Conservation (phyloP, 1,284 basidiomycete species). For the Pholiota adiposa region DNA sequence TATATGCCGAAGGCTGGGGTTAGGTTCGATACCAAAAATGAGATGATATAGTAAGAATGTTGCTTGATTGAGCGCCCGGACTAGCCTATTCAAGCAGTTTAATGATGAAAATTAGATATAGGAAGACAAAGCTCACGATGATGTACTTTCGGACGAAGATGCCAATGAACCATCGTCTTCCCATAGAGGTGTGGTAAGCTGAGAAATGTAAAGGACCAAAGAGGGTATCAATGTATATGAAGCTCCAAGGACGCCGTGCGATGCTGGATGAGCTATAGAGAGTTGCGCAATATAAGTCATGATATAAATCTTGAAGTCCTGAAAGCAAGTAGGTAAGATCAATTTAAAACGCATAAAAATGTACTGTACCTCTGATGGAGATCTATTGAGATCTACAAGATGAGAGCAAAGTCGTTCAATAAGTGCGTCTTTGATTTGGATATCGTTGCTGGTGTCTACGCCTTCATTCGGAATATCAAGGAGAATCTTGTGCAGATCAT, state of each 20-base stretch:
- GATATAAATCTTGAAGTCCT: conserved; percentile 47
- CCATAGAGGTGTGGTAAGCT: conserved; percentile 62
- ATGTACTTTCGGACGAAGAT: conserved; percentile 38
- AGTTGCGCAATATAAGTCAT: conserved; percentile 62
- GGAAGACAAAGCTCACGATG: conserved; percentile 39
- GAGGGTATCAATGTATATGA: conserved; percentile 65
- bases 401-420: conserved; percentile 57
- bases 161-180: conserved; percentile 60
- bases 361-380: conserved; percentile 48
- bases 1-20: conserved; percentile 55
- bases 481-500: conserved; percentile 35
- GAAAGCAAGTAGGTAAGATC: conserved; percentile 13
- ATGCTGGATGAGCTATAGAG: conserved; percentile 55
- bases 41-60: conserved; percentile 65
- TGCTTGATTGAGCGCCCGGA: conserved; percentile 53
- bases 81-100: conserved; percentile 41
- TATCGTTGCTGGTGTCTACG: conserved; percentile 2
- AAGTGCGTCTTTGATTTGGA: conserved; percentile 43
- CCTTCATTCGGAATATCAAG: conserved; percentile 35
- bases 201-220: conserved; percentile 56
- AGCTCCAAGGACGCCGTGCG: conserved; percentile 50
- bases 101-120: not conserved
- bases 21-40: conserved; percentile 49
- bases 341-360: not conserved
- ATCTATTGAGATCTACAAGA: conserved; percentile 48